Percentiles rank a stretch among this genome's conserved stretches.
These are phyloP conservation scores for Auricularia cornea DNA, from an alignment of 768 basidiomycete genomes.

Conservation along the genomic window DNA sequence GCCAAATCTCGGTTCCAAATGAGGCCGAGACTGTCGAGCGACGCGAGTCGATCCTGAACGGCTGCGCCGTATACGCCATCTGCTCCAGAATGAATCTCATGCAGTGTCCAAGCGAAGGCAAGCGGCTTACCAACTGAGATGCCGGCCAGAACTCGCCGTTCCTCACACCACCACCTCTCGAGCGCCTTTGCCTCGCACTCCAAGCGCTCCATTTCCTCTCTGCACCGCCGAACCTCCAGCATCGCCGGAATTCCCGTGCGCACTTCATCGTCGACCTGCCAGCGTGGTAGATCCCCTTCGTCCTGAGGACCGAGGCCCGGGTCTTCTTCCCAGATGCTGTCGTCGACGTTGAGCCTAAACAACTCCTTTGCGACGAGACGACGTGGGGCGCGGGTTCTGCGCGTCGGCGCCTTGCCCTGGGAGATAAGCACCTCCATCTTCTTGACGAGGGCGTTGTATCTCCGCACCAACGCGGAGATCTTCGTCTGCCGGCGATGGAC, in stretches of 20 bases:
- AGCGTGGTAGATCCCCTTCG: neutral
- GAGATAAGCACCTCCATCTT: neutral
- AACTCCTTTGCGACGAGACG: neutral
- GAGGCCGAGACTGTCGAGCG: too few species aligned
- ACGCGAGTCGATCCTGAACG: too few species aligned
- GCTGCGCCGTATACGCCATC: too few species aligned
- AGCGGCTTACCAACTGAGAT: too few species aligned
- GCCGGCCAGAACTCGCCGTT: neutral
- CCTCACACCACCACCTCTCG: neutral
- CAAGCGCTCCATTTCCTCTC: neutral
- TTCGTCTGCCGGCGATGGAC: neutral
- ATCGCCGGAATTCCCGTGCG: neutral
- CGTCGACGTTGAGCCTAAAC: neutral
- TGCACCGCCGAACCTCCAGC: neutral
- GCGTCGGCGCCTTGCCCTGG: neutral
- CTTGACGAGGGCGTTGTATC: neutral
- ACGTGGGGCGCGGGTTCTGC: neutral
- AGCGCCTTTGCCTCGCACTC: neutral
- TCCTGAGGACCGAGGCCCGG: neutral
- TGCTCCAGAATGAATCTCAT: too few species aligned
- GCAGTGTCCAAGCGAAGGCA: too few species aligned
- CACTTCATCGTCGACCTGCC: neutral
- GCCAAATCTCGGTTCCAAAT: too few species aligned
- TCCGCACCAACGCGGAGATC: neutral
- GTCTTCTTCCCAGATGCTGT: constrained; percentile 2